Percentiles rank a stretch among this genome's conserved stretches.
Conservation (phyloP, 2,329 filamentous ascomycete species). For the Rosellinia necatrix region DNA sequence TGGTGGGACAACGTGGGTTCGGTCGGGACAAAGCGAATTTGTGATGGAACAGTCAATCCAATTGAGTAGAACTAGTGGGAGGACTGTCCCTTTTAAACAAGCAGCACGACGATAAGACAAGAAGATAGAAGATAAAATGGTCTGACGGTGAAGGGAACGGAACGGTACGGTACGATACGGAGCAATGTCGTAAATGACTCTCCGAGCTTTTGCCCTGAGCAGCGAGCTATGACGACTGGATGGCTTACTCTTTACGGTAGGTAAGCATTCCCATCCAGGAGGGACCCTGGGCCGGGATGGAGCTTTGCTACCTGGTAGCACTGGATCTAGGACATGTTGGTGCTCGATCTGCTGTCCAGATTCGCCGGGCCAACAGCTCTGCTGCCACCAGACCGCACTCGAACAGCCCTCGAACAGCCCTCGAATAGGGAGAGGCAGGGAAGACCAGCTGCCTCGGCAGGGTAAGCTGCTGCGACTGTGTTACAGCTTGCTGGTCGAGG, state of each 20-base stretch:
- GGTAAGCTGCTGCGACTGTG: neutral
- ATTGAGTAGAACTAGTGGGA: neutral
- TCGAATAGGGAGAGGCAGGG: too few species aligned
- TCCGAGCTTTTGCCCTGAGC: constrained; percentile 15
- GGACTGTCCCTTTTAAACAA: constrained; percentile 9
- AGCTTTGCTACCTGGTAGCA: neutral
- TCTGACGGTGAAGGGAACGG: constrained; percentile 1
- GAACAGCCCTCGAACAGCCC: too few species aligned
- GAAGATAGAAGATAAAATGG: neutral
- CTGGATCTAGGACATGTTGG: neutral
- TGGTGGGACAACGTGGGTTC: neutral
- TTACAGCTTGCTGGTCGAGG: neutral
- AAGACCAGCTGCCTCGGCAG: too few species aligned
- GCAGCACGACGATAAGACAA: neutral
- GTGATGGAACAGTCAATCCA: neutral
- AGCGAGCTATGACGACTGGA: constrained; percentile 12
- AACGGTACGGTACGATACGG: too few species aligned
- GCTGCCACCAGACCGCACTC: too few species aligned
- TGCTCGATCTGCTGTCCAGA: too few species aligned
- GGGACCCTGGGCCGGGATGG: neutral
- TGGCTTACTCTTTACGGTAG: neutral
- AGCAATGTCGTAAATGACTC: constrained; percentile 22
- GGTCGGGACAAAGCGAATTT: neutral
- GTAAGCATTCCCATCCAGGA: too few species aligned
- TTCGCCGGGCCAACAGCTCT: too few species aligned